Base-by-base conservation (phyloP, 73 alveolate genomes). In the Paramecium tetraurelia region DNA sequence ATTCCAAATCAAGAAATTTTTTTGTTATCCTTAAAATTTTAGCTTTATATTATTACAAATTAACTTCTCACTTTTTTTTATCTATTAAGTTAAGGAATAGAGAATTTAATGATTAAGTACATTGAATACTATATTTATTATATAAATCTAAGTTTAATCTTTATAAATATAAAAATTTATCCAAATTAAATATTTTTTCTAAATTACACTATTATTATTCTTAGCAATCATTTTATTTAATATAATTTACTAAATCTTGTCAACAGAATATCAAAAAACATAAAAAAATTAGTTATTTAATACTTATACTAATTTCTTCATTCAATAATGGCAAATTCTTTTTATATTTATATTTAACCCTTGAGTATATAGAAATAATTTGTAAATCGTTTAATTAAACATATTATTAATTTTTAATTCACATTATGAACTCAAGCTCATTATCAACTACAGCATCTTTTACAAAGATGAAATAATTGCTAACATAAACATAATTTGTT, bases 391-490 rank as follows among this genome's bases (percentile, higher is more conserved):
- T 40, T 7, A 40, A 40, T 40, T 40, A 40, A n/a, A 53, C 69
- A 9, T 53, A 53, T 18, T 53, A 53, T 53, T 53, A 59, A 63
- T 63, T 27, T 63, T 63, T 31, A 59, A 63, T 63, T 22, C 31
- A 31, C 31, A 63, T 63, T 63, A 80, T 80, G 90, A 80, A 80
- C 46, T 80, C 90, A 46, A 80, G 76, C 48, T 80, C 70, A 20
- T 35, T 44, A 22, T 80, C 90, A 9, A 80, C 90, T 80, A 80
- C 90, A 12, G 90, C 90, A 21, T 80, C 90, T 4, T 80, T 80
- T 63, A 31, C 43, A 14, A 80, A 80, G 27, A 41, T 80, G 70
- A 80, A 80, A 46, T 20, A 80, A 18, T n/a, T 80, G 48, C 36
- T 80, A 9, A 44, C 53, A 11, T 80, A 33, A 41, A 41, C 70